Base-by-base conservation (phyloP, 2,329 filamentous ascomycete genomes). In the Tolypocladium amazonense region DNA sequence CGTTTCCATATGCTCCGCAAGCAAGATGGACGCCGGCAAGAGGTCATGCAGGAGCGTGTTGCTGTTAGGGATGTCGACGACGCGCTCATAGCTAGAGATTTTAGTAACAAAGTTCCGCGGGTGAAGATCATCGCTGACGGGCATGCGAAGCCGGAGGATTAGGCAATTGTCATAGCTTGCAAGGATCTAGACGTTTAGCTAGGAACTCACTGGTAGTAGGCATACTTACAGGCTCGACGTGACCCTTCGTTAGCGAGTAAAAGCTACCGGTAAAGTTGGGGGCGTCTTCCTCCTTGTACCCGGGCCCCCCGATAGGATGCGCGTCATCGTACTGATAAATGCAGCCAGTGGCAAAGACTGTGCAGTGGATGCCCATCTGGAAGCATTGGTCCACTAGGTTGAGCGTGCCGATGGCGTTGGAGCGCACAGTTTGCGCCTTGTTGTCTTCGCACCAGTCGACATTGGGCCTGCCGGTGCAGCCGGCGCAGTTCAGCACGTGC, bases 391-490 rank as follows among this genome's bases (percentile, higher is more conserved):
- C 39, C 18, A 9, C 39, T 66, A 88, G 72, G 68, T 85, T 87
- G 64, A 87, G 68, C 45, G 84, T 83, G 59, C 86, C 86, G 54
- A 88, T 80, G 58, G 84, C 85, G 68, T 88, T 88, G 69, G 82
- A 86, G 61, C 84, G 79, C 69, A 88, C 81, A 11, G 85, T 88
- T 59, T 83, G 81, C 71, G 85, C 81, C 73, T 83, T 86, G 75
- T 88, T 81, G 68, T 86, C 83, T 74, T 88, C 86, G 66, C 86
- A 88, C 85, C 84, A 88, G 72, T 88, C 86, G 69, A 88, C 85
- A 64, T 88, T 88, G 62, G 85, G 85, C 30, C 84, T 78, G 57
- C 86, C 86, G 4, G 85, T 88, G 68, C 80, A 84, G 62, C 85
- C 86, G 56, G 86, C 86, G 62, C 80, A 82, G 71, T 88, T 88